Evolutionary conservation across 345 rosid species (phyloP), one percentile per base, ranked within the genome.

Genomic region (Arabis alpina): DNA sequence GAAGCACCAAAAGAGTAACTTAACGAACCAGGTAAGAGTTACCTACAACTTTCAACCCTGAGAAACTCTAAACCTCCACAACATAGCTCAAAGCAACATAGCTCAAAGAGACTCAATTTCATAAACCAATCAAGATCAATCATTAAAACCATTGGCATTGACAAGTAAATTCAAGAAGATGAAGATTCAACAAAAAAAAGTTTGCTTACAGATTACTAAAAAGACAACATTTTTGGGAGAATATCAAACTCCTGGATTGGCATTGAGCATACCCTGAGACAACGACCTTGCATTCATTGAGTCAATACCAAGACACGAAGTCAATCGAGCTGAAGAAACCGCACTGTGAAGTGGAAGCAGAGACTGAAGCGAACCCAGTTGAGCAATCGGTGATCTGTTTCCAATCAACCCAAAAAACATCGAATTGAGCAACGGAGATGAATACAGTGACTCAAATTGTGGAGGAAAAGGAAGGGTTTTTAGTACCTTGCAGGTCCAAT

Each of bases 231-330:
- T 74, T 74, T 81, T 14, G 52, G 82, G 57, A 69, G 78, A 68
- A 44, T 67, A 82, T 87, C 90, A 91, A 87, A 87, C 95, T 62
- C 94, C 92, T 63, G 89, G 91, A 70, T 82, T 82, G 30, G 92
- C 92, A 85, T 78, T 82, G 42, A 87, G 82, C 93, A 85, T 89
- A 87, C 93, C 97, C 92, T 88, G 94, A 81, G 89, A 87, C 86
- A 91, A 76, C 42, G 93, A 91, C 80, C 91, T 85, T n/a, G 91
- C 85, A 66, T 77, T 80, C 54, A 57, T 80, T 16, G 93, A 73
- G 77, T 91, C 88, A 28, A 83, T 66, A 70, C 97, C 89, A 2
- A 89, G 93, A 75, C 93, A 86, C 4, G 93, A 89, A 14, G 88
- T 86, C 69, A 89, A 79, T 79, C 90, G 76, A 75, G 97, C 91